Evolutionary conservation across 805 yeast species (phyloP), one percentile per base, ranked within the genome.

Genomic region (Saturnispora gosingensis): DNA sequence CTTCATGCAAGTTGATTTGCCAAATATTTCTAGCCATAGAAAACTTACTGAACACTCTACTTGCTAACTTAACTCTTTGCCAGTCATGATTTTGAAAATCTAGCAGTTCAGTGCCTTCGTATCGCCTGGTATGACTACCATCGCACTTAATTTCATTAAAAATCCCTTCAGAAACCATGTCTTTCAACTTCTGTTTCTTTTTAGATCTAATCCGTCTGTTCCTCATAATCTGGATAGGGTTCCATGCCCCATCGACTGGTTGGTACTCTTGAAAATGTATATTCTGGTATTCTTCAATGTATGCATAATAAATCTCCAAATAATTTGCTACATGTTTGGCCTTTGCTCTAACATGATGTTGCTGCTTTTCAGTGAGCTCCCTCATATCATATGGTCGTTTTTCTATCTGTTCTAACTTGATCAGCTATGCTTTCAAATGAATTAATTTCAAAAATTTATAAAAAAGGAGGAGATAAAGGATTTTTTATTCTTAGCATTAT

Each of bases 211-310:
- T 62, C 57, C 72, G 73, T 53, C 96, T 72, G 65, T 88, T 84
- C 52, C 97, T 69, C 27, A 88, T 79, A n/a, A 82, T 75, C 65
- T 87, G 96, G 43, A 88, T 68, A 3, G 96, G 96, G 61, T 88
- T 88, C 69, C 82, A 88, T 3, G 78, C 75, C 2, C 83, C 86
- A 51, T 82, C 88, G 3, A 84, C 76, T 2, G 77, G 78, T 2
- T 72, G 74, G 55, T 76, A 74, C 2, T 27, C 52, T 4, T 48
- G 55, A 59, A 56, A 61, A 45, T 58, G 58, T 54, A 59, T 55
- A 9, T 66, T 67, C 35, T 72, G 67, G 25, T 69, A 67, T 52
- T 74, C 65, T 55, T 75, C 79, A 28, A 81, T 54, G 48, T 73
- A 68, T 15, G 68, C 62, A 59, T 79, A 82, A 59, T 77, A 80